Evolutionary conservation across 78 protist species (phyloP).

Genomic region (slime mould (Dictyostelium discoideum)): dicty_2.7 NC_007089.4:3127501-3128000

Average conservation of each 20-base stretch:
- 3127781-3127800: background rate
- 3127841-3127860: background rate
- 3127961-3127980: no score
- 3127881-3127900: conserved; percentile 55
- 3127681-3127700: background rate
- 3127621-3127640: background rate
- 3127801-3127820: background rate
- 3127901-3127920: conserved; percentile 52
- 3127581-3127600: background rate
- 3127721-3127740: conserved; percentile 57
- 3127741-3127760: conserved; percentile 66
- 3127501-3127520: no score
- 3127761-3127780: conserved; percentile 47
- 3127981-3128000: no score
- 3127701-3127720: conserved; percentile 31
- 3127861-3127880: conserved; percentile 38
- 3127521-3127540: background rate
- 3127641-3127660: background rate
- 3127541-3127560: no score
- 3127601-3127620: background rate
- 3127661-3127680: conserved; percentile 10
- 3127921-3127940: conserved; percentile 67
- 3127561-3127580: background rate
- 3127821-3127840: background rate
- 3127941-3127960: conserved; percentile 36